Evolutionary conservation across 768 basidiomycete species (phyloP), one percentile per base, ranked within the genome.

Genomic region (Atractiella rhizophila): DNA sequence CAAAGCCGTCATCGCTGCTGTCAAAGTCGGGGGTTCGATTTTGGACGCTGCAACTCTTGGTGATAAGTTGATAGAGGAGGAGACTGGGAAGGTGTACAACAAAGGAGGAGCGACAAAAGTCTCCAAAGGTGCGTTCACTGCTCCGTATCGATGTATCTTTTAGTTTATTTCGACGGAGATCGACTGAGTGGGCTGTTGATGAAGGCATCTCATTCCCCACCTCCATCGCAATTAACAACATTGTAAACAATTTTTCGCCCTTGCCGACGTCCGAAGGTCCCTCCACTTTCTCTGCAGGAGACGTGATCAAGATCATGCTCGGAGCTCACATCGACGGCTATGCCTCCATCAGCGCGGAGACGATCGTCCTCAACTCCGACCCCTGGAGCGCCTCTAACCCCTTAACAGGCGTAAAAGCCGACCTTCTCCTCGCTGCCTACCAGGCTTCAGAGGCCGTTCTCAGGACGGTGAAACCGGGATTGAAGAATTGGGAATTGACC

Each of bases 241-340:
- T 73, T 52, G 83, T 96, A 46, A 74, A 82, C 31, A 81, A 96
- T 62, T 91, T 83, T 66, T 86, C 86, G 10, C 91, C 91, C n/a
- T 71, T 94, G 41, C 73, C 73, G 66, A 55, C 59, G 47, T 57
- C 57, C 47, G 45, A 51, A 19, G 42, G 55, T 15, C 47, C 48
- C 19, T 43, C 60, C 58, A 67, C 59, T 37, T 67, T 86, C 49
- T 70, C 69, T 21, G 76, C 82, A 48, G 72, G 73, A 45, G 91
- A 98, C 58, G 73, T 98, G 43, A 88, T 96, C 50, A 96, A 94
- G 63, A 63, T 98, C 48, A 81, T 86, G 59, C 67, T 96, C 45
- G 91, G 91, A 34, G 85, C 86, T 16, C 91, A 98, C 56, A 83
- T 98, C 60, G 88, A 96, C 58, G 91, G 91, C 42, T 94, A 79